Evolutionary conservation across 768 basidiomycete species (phyloP).

Genomic region (Auricularia sp.): DNA sequence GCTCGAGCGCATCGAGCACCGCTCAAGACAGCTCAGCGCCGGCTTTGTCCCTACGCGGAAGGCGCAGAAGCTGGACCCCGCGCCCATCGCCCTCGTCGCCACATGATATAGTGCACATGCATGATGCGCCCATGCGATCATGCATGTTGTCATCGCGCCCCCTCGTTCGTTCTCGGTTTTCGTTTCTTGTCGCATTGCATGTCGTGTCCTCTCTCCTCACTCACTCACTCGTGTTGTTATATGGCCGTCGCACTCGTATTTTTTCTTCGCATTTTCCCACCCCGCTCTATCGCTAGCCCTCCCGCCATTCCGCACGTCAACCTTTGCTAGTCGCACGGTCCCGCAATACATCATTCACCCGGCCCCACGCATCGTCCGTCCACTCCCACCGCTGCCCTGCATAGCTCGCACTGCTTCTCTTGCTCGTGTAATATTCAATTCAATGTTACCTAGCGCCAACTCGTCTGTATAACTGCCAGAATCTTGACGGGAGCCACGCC

Average conservation of each 20-base stretch:
- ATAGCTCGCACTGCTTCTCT: not conserved
- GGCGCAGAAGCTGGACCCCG: not conserved
- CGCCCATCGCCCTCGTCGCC: not conserved
- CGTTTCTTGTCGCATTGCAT: not conserved
- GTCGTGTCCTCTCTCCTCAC: not conserved
- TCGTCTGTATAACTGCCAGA: not conserved
- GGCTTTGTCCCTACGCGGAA: not conserved
- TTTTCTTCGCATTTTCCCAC: too few species aligned
- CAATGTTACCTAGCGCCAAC: not conserved
- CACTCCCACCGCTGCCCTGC: not conserved
- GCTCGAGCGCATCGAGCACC: constrained; percentile 57
- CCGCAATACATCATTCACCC: too few species aligned
- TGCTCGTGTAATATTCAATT: not conserved
- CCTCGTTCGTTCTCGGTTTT: not conserved
- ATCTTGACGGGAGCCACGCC: too few species aligned
- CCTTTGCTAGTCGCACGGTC: not conserved
- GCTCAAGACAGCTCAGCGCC: constrained; percentile 31
- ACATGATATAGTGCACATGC: not conserved
- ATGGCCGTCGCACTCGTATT: too few species aligned
- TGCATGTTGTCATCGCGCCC: not conserved
- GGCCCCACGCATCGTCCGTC: too few species aligned
- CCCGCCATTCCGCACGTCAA: too few species aligned
- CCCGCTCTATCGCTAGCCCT: too few species aligned
- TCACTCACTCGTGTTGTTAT: too few species aligned
- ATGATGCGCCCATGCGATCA: not conserved